Percentiles rank a stretch among this genome's conserved stretches.
These are phyloP conservation scores for Neurospora crassa DNA, from an alignment of 2,329 filamentous ascomycete genomes.

Conservation along the genomic window DNA sequence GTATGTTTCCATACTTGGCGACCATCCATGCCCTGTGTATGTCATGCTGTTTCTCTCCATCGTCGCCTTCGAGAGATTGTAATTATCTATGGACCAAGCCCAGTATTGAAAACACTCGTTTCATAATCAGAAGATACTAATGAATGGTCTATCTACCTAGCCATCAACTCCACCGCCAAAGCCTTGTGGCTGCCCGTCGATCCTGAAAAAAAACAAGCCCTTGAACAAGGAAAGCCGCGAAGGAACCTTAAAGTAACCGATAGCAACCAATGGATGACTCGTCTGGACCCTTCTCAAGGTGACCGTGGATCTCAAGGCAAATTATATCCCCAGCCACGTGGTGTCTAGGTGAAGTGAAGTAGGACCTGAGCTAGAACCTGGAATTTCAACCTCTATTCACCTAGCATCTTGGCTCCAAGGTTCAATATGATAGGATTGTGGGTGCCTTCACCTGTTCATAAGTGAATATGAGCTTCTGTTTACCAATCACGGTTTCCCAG, in stretches of 20 bases:
- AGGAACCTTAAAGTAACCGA: background rate
- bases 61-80: background rate
- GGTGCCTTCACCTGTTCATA: background rate
- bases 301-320: background rate
- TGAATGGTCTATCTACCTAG: background rate
- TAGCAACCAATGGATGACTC: background rate
- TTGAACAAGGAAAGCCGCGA: background rate
- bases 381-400: background rate
- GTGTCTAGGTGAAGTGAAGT: background rate
- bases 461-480: background rate
- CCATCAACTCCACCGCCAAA: background rate
- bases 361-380: background rate
- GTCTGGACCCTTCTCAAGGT: background rate
- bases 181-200: background rate
- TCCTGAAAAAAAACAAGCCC: background rate
- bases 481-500: background rate
- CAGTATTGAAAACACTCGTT: background rate
- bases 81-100: background rate
- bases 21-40: background rate
- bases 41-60: background rate
- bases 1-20: background rate
- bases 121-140: background rate
- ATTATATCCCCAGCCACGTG: background rate
- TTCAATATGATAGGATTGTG: background rate
- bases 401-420: background rate